Evolutionary conservation across 1,139 yeast genomes (phyloP), one percentile per base, ranked within the genome.

Genomic region (Pichiaceae sp.): DNA sequence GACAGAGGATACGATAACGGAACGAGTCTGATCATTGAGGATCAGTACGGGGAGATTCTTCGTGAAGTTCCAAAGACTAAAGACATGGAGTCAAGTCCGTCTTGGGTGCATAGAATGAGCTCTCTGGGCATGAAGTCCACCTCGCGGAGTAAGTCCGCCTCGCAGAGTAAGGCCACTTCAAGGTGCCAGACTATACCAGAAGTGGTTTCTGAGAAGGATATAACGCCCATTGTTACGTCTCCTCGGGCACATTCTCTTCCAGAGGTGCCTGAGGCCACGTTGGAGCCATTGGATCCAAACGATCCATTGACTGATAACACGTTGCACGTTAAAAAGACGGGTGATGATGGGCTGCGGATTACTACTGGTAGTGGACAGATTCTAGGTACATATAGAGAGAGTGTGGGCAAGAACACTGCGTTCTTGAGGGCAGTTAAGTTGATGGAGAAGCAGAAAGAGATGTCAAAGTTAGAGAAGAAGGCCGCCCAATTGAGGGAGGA

Each of bases 1-100:
- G 59, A 71, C 1, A 64, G 71, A 19, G 91, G 86, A 0, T 89
- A 75, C 56, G 76, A 75, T 42, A 95, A 85, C 52, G 95, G 95
- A 21, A 52, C 64, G 31, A 64, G 69, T 30, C 56, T 87, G 32
- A 72, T 89, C 38, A 66, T 89, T 42, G 97, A 89, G 55, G 93
- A 86, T 57, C 73, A 70, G 41, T 68, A 75, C 38, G 97, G 97
- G 38, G 96, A 89, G 51, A 68, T 86, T 30, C 52, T 89, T 34
- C 44, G 39, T 17, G 52, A 55, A 3, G 47, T 54, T 16, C 36
- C 37, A 15, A 42, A 44, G 26, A 15, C 17, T 6, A 19, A 15
- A 7, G 20, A 29, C 14, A 6, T 4, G 19, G 20, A 17, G 11
- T 7, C 4, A 4, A 29, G 31, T 14, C 14, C 28, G 6, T 25